Conservation (phyloP, 2,329 filamentous ascomycete genomes). For the Claviceps pusilla region DNA sequence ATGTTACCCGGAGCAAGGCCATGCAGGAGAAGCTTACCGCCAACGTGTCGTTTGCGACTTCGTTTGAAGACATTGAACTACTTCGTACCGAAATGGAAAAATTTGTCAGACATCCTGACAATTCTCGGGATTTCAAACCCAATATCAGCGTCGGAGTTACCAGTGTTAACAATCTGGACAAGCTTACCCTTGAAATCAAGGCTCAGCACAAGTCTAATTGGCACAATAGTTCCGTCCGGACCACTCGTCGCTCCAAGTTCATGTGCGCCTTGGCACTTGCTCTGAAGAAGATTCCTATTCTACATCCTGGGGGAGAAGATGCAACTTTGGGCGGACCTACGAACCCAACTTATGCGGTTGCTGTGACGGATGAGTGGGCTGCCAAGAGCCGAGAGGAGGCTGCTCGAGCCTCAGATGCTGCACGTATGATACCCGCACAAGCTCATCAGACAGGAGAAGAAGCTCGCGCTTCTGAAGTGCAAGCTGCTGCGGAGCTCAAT, state of each 20-base stretch:
- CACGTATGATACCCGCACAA: conserved; percentile 45
- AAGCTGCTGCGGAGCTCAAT: conserved; percentile 32
- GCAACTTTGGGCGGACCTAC: conserved; percentile 47
- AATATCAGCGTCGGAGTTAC: conserved; percentile 67
- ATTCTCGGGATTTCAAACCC: conserved; percentile 78
- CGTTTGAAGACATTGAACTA: conserved; percentile 76
- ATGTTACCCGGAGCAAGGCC: conserved; percentile 75
- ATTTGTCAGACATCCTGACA: conserved; percentile 73
- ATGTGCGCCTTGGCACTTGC: conserved; percentile 85
- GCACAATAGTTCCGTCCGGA: conserved; percentile 73
- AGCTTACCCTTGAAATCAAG: conserved; percentile 66
- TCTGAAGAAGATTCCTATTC: conserved; percentile 74
- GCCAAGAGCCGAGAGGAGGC: conserved; percentile 45
- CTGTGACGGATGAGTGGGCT: conserved; percentile 56
- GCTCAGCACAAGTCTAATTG: conserved; percentile 90
- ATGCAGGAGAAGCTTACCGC: conserved; percentile 79
- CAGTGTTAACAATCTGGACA: conserved; percentile 73
- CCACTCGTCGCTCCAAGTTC: conserved; percentile 78
- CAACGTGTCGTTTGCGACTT: conserved; percentile 71
- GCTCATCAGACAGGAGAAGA: conserved; percentile 15
- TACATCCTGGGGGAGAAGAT: conserved; percentile 59
- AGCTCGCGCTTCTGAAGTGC: conserved; percentile 23
- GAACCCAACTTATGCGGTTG: conserved; percentile 70
- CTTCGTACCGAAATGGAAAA: conserved; percentile 70
- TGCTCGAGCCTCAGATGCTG: conserved; percentile 44